These are phyloP conservation scores for Marchantia polymorpha DNA, from an alignment of 225 moss, liverwort and hornwort species.

Conservation along the genomic window DNA sequence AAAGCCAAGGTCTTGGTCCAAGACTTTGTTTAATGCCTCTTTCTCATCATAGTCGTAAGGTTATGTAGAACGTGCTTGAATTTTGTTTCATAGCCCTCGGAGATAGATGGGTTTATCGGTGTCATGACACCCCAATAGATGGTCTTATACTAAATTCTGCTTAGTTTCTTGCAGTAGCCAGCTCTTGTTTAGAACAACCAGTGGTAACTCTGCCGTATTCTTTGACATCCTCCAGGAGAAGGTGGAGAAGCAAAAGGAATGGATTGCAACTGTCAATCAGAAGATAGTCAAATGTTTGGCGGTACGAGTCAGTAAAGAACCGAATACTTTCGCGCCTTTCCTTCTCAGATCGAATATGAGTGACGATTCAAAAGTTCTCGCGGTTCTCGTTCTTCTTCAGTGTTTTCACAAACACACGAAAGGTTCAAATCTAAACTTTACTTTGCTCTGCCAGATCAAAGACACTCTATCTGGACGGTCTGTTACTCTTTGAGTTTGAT, in stretches of 20 bases:
- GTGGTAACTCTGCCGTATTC: neutral
- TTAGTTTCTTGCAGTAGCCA: no score
- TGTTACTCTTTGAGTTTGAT: neutral
- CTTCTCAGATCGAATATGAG: constrained; percentile 24
- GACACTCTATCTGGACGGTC: neutral
- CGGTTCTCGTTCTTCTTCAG: constrained; percentile 35
- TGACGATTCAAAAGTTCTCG: constrained; percentile 28
- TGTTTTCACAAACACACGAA: constrained; percentile 28
- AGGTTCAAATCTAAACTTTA: constrained; percentile 17
- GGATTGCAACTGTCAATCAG: constrained; percentile 23
- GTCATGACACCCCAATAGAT: neutral
- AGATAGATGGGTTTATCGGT: neutral
- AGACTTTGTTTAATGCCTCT: neutral
- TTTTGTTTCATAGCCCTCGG: neutral
- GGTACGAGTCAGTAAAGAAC: constrained; percentile 16
- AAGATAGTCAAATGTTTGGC: constrained; percentile 36
- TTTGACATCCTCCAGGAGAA: neutral
- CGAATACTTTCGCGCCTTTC: neutral
- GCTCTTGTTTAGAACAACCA: no score
- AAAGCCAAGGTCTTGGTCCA: constrained; percentile 21
- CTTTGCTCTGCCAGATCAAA: neutral
- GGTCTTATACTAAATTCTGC: neutral
- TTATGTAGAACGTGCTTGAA: neutral
- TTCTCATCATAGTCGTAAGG: neutral
- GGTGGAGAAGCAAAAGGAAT: constrained; percentile 21